Conservation (phyloP, 148 eudicot species). For the Rhododendron molle region DNA sequence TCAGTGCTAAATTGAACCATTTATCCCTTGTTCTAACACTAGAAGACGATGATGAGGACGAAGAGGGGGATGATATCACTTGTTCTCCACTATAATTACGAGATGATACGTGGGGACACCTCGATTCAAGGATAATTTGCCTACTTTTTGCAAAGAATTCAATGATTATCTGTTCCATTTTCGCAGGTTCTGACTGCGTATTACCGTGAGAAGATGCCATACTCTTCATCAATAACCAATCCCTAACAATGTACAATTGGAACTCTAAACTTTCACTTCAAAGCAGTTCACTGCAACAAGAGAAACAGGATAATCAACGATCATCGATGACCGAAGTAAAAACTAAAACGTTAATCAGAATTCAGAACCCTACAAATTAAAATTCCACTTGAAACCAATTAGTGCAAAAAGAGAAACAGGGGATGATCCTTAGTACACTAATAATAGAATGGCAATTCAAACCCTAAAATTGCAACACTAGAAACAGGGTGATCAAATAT, state of each 20-base stretch:
- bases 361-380: neutral
- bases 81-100: constrained; percentile 81
- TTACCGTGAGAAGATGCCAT: constrained; percentile 67
- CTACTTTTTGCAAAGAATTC: constrained; percentile 75
- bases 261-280: neutral
- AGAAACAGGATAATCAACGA: neutral
- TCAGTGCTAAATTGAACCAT: constrained; percentile 79
- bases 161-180: constrained; percentile 79
- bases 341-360: neutral
- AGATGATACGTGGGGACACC: constrained; percentile 69
- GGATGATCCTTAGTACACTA: neutral
- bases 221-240: constrained; percentile 8
- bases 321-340: neutral
- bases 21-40: constrained; percentile 70
- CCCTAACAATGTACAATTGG: neutral
- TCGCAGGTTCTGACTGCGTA: constrained; percentile 67
- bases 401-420: neutral
- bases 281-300: neutral
- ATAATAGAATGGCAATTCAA: neutral
- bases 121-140: constrained; percentile 76
- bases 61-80: constrained; percentile 60
- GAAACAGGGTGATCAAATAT: neutral
- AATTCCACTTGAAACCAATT: neutral
- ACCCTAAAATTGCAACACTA: neutral
- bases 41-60: constrained; percentile 65